Percentiles rank a stretch among this genome's conserved stretches.
These are phyloP conservation scores for Monosporascus sp. DNA, from an alignment of 2,329 filamentous ascomycete species.

Conservation along the genomic window DNA sequence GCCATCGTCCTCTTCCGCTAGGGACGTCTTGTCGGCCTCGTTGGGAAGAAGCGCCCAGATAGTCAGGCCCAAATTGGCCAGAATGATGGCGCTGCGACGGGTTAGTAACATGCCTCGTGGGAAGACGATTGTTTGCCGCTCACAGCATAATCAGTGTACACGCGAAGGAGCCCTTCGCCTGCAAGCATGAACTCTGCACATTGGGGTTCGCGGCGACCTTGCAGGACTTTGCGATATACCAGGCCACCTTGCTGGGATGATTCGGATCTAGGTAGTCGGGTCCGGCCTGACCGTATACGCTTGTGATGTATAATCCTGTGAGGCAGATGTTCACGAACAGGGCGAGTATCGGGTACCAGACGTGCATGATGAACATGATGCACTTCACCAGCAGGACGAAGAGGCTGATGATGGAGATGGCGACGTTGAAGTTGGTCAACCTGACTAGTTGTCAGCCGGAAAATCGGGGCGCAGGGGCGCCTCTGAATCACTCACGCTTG, in stretches of 20 bases:
- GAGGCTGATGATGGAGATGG: slow-evolving; percentile 68
- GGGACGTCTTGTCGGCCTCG: slow-evolving; percentile 42
- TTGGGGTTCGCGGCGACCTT: slow-evolving; percentile 48
- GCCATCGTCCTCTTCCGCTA: slow-evolving; percentile 36
- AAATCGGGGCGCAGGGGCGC: not conserved
- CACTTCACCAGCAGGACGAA: slow-evolving; percentile 70
- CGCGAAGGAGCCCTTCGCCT: slow-evolving; percentile 64
- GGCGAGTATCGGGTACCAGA: slow-evolving; percentile 63
- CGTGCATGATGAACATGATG: slow-evolving; percentile 63
- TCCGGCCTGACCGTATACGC: slow-evolving; percentile 65
- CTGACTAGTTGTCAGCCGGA: slow-evolving; percentile 35
- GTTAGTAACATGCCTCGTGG: slow-evolving; percentile 2
- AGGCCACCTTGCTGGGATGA: slow-evolving; percentile 58
- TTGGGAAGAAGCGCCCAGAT: slow-evolving; percentile 55
- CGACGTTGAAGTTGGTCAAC: slow-evolving; percentile 69
- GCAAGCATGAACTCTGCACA: slow-evolving; percentile 54
- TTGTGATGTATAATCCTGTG: slow-evolving; percentile 57
- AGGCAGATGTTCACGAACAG: slow-evolving; percentile 52
- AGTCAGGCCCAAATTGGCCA: slow-evolving; percentile 52
- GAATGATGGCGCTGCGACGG: slow-evolving; percentile 49
- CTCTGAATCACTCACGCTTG: slow-evolving; percentile 50
- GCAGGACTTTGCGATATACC: slow-evolving; percentile 72
- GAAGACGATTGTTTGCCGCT: slow-evolving; percentile 23
- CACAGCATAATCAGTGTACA: slow-evolving; percentile 64
- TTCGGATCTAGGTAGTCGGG: slow-evolving; percentile 64